Percentiles rank a stretch among this genome's conserved stretches.
Conservation (phyloP, 164 flowering plant species). For the Nymphaea colorata region DNA sequence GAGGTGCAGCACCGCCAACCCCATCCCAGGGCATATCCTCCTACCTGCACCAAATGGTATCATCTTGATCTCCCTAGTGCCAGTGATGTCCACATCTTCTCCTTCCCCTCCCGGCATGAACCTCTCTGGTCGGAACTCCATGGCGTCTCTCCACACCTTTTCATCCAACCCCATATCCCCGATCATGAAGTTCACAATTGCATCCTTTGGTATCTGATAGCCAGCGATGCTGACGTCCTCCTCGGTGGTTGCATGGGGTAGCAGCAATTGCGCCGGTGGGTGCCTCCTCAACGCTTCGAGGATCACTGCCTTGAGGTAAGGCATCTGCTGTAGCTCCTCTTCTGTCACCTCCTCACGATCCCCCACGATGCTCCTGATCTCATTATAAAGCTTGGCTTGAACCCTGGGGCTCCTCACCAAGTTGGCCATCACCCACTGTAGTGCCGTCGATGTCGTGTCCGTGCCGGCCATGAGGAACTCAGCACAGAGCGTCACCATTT, state of each 20-base stretch:
- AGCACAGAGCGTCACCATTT: conserved; percentile 14
- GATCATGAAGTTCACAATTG: conserved; percentile 20
- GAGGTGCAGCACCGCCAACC: conserved; percentile 15
- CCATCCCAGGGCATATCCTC: conserved; percentile 21
- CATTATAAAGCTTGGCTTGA: conserved; percentile 22
- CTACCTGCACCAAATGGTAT: conserved; percentile 42
- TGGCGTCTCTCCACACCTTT: conserved; percentile 18
- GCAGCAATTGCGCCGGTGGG: conserved; percentile 23
- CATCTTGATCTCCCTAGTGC: conserved; percentile 38
- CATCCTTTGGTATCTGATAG: conserved; percentile 19
- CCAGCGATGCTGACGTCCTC: conserved; percentile 15
- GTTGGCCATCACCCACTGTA: conserved; percentile 30
- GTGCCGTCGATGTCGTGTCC: conserved; percentile 17
- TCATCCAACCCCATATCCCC: conserved; percentile 22
- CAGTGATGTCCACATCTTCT: conserved; percentile 22
- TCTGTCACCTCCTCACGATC: conserved; percentile 11
- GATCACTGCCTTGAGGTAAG: conserved; percentile 26
- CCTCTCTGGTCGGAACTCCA: conserved; percentile 35
- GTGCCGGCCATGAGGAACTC: conserved; percentile 21
- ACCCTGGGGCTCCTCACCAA: conserved; percentile 25
- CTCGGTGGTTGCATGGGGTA: conserved; percentile 14
- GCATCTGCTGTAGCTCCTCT: conserved; percentile 22
- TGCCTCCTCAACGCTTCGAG: conserved; percentile 29
- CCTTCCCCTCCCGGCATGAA: conserved; percentile 11
- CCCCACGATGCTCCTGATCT: conserved; percentile 12